Evolutionary conservation across 352 stramenopile species (phyloP).

Genomic region (Globisporangium radiosum): DNA sequence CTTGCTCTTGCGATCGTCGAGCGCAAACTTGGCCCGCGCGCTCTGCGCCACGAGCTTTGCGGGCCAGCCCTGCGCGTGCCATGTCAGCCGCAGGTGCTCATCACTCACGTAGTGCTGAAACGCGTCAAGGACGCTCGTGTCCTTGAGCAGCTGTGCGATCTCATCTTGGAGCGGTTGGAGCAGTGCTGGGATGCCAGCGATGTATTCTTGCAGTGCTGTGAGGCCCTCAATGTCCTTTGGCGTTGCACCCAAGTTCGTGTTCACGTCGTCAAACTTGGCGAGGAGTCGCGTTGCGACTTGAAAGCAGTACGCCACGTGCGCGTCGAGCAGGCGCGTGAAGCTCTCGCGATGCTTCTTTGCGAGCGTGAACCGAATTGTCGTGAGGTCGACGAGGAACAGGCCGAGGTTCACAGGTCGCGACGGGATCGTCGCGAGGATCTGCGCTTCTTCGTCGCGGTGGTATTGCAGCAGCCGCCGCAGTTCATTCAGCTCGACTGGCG

Average conservation of each 20-base stretch:
- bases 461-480: conserved; percentile 52
- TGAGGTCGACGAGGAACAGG: conserved; percentile 75
- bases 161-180: conserved; percentile 77
- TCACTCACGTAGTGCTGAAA: conserved; percentile 81
- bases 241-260: conserved; percentile 65
- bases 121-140: conserved; percentile 77
- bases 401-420: conserved; percentile 63
- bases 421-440: conserved; percentile 64
- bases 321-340: conserved; percentile 65
- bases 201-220: conserved; percentile 84
- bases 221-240: conserved; percentile 91
- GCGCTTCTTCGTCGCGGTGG: conserved; percentile 59
- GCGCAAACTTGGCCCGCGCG: conserved; percentile 57
- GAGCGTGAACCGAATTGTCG: conserved; percentile 65
- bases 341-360: conserved; percentile 77
- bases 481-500: conserved; percentile 71
- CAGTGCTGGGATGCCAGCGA: conserved; percentile 58
- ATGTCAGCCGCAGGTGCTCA: conserved; percentile 83
- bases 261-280: conserved; percentile 82
- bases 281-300: conserved; percentile 60
- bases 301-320: conserved; percentile 64
- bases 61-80: conserved; percentile 87
- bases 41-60: conserved; percentile 85
- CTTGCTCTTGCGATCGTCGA: conserved; percentile 79
- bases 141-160: conserved; percentile 70